A percentile compares a stretch with the other conserved stretches of the same genome.
phyloP scores from a whole-genome alignment of 768 basidiomycete species.

The Amylocystis lapponica region DNA sequence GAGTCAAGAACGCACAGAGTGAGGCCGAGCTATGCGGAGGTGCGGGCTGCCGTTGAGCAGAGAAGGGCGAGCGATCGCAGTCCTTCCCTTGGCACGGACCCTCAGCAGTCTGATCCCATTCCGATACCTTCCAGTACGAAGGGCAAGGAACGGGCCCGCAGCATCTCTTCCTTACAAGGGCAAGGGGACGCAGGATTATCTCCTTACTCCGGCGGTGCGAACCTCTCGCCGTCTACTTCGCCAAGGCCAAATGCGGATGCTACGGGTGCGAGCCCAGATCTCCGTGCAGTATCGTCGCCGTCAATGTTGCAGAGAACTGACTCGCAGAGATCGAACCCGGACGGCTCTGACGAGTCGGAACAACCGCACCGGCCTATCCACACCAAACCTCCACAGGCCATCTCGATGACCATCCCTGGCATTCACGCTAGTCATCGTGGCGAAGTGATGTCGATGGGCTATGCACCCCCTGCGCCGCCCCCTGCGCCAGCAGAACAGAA shows the following conservation, averaged over 20 bases:
- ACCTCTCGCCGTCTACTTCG: background rate
- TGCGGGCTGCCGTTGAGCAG: conserved; percentile 71
- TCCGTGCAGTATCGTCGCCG: conserved; percentile 20
- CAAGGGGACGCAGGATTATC: background rate
- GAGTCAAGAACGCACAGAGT: conserved; percentile 28
- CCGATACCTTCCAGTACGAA: conserved; percentile 24
- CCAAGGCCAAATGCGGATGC: background rate
- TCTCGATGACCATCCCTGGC: conserved; percentile 82
- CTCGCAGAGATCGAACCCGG: conserved; percentile 16
- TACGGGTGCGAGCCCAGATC: conserved; percentile 1
- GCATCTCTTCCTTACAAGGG: conserved; percentile 4
- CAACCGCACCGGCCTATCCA: conserved; percentile 48
- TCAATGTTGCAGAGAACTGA: conserved; percentile 32
- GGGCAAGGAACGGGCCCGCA: conserved; percentile 15
- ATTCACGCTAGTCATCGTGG: conserved; percentile 83
- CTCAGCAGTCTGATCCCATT: conserved; percentile 27
- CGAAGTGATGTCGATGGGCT: conserved; percentile 82
- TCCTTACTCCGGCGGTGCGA: background rate
- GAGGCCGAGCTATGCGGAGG: conserved; percentile 64
- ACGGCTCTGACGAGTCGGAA: conserved; percentile 22
- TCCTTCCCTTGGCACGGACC: conserved; percentile 5
- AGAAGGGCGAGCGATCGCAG: conserved; percentile 44
- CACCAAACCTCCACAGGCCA: conserved; percentile 67
- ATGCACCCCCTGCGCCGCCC: conserved; percentile 47
- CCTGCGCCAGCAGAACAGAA: conserved; percentile 30